Conservation (phyloP, 305 asterid species). For the Plantago lanceolata region DNA sequence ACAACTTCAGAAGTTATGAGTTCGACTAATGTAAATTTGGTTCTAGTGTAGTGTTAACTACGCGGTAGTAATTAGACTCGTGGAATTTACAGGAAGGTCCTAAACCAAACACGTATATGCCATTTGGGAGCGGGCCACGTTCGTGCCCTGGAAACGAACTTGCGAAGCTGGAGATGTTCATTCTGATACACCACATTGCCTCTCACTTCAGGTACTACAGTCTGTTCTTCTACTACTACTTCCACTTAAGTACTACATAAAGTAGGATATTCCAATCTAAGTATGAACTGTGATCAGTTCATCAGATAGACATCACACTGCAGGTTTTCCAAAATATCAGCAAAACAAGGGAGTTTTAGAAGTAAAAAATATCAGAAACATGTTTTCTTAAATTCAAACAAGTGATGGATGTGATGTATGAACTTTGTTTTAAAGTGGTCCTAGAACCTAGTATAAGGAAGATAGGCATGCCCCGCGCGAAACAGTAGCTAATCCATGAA, state of each 20-base stretch:
- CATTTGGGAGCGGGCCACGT: constrained; percentile 84
- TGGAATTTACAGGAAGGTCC: background rate
- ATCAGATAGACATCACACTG: too few relatives aligned
- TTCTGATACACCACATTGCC: constrained; percentile 68
- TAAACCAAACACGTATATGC: constrained; percentile 73
- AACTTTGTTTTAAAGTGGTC: too few relatives aligned
- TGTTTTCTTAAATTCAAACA: too few relatives aligned
- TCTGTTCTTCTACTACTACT: background rate
- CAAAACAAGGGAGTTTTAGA: too few relatives aligned
- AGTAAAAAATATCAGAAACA: too few relatives aligned
- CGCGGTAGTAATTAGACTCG: background rate
- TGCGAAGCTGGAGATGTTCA: constrained; percentile 77
- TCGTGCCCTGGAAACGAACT: constrained; percentile 93
- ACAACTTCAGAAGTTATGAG: too few relatives aligned
- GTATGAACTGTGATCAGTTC: background rate
- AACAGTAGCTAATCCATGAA: background rate
- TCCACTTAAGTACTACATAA: background rate
- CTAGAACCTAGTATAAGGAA: too few relatives aligned
- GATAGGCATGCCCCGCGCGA: too few relatives aligned
- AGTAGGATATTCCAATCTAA: background rate
- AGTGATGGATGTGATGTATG: too few relatives aligned
- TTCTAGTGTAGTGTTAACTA: too few relatives aligned
- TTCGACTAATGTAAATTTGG: too few relatives aligned
- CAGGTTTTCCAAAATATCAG: too few relatives aligned
- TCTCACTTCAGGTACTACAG: constrained; percentile 53